These are phyloP conservation scores for Achaetomiella virescens DNA, from an alignment of 495 filamentous ascomycete genomes.

Conservation along the genomic window DNA sequence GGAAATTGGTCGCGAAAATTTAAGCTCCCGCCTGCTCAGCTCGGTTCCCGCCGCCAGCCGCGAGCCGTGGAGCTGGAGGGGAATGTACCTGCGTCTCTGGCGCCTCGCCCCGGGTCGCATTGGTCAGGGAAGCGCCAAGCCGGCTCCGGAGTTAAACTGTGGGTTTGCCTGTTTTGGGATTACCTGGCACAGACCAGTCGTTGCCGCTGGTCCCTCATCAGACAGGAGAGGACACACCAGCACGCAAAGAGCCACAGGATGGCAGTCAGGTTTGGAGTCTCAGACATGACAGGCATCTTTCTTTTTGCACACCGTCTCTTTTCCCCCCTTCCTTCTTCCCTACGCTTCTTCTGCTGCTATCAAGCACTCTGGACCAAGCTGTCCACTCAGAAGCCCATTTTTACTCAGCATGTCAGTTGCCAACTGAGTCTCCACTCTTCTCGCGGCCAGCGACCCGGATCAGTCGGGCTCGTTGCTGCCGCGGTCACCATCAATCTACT, in stretches of 20 bases:
- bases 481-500: too few species aligned
- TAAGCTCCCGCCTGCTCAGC: slow-evolving; percentile 3
- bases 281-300: background rate
- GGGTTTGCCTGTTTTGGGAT: background rate
- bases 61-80: slow-evolving; percentile 6
- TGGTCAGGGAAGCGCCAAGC: slow-evolving; percentile 9
- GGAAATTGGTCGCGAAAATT: slow-evolving; percentile 14
- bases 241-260: background rate
- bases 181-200: background rate
- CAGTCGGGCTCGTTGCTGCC: too few species aligned
- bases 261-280: too few species aligned
- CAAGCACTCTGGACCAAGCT: too few species aligned
- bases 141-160: slow-evolving; percentile 8
- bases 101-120: background rate
- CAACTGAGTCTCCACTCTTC: too few species aligned
- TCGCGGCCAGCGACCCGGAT: too few species aligned
- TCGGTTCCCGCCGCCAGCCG: slow-evolving; percentile 13
- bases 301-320: background rate
- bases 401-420: too few species aligned
- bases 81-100: background rate
- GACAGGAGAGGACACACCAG: background rate
- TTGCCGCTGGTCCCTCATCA: too few species aligned
- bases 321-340: too few species aligned
- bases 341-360: too few species aligned
- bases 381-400: too few species aligned